Conservation (phyloP, 78 protist genomes). For the Emiliania huxleyi region DNA sequence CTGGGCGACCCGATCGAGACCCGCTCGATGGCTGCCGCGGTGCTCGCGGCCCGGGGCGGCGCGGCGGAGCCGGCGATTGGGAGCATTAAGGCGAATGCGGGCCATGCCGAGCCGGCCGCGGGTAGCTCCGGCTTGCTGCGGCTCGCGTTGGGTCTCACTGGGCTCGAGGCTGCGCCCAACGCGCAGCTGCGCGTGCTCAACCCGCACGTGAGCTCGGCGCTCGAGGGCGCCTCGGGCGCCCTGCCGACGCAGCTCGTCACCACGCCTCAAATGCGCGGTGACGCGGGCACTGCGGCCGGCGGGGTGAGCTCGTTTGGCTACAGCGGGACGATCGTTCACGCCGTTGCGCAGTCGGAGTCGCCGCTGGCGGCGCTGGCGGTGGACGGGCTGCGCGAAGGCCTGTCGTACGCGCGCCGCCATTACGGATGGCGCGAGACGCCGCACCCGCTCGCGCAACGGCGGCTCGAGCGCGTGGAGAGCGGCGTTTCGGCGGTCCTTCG, state of each 20-base stretch:
- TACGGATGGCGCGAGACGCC: too few relatives aligned
- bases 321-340: too few relatives aligned
- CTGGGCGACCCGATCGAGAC: slow-evolving; percentile 65
- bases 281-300: not conserved
- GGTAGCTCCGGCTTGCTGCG: not conserved
- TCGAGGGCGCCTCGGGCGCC: not conserved
- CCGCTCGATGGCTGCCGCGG: slow-evolving; percentile 39
- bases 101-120: slow-evolving; percentile 68
- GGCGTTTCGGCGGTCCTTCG: too few relatives aligned
- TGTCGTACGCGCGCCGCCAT: too few relatives aligned
- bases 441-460: too few relatives aligned
- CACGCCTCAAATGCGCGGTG: not conserved
- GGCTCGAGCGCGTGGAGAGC: too few relatives aligned
- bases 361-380: too few relatives aligned
- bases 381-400: too few relatives aligned
- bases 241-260: not conserved
- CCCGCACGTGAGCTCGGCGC: not conserved
- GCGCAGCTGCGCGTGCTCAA: not conserved
- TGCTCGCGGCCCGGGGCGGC: not conserved
- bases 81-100: slow-evolving; percentile 63
- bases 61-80: slow-evolving; percentile 30
- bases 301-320: not conserved
- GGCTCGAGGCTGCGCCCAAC: not conserved
- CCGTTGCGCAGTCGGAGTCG: too few relatives aligned
- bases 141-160: not conserved